Evolutionary conservation across 2,329 filamentous ascomycete species (phyloP), one percentile per base, ranked within the genome.

Genomic region (Exophiala lecanii-corni): DNA sequence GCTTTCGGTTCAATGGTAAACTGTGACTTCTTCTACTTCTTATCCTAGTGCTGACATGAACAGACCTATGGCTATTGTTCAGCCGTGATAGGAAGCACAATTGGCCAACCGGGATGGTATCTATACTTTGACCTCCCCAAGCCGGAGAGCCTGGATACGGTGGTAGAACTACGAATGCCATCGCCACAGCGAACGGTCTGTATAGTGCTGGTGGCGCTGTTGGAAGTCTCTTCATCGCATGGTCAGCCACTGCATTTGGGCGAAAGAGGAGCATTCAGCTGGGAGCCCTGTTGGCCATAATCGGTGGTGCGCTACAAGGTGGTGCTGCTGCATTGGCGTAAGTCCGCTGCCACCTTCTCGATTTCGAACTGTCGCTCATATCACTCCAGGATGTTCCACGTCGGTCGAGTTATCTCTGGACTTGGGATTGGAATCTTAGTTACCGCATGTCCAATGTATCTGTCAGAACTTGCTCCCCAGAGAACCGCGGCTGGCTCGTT

Each of bases 21-120:
- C 13, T 13, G 26, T n/a, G n/a, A 15, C 28, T n/a, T 35, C 33
- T 16, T 25, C 19, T 15, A n/a, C 31, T 23, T 36, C 19, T 17
- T 35, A 12, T 15, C 16, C 26, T 10, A n/a, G 5, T 36, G n/a
- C 23, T 39, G 18, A 39, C 37, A 26, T 3, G 16, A 4, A 7
- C 18, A 52, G 49, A 52, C 49, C n/a, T 60, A 57, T 49, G 58
- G 59, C 18, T 63, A 62, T 45, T 54, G 58, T 20, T 54, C 59
- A 21, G 55, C 60, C n/a, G 55, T 64, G 36, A 69, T 72, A 26
- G 61, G 64, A 5, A 67, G 66, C 9, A 71, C 68, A 2, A 63
- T 72, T 38, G 70, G 69, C 2, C 68, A 72, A 44, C 67, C 69
- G 3, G 63, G 59, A 21, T 71, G 71, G 59, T 70, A 69, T 55